These are phyloP conservation scores for Apostasia shenzhenica DNA, from an alignment of 106 monocot species.

Conservation along the genomic window DNA sequence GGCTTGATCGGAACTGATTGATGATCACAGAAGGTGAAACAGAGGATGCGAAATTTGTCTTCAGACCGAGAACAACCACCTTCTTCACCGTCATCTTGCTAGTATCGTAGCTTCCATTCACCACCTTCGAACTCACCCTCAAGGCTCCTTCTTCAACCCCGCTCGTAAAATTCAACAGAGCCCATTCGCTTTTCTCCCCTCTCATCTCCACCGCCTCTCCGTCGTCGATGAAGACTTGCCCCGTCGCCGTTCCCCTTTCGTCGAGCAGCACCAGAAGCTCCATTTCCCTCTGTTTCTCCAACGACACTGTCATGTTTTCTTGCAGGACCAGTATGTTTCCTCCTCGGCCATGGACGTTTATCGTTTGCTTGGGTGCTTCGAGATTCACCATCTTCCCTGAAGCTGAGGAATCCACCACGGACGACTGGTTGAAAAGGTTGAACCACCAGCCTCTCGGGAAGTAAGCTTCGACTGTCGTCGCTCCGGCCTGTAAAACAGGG, in stretches of 20 bases:
- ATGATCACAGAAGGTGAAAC: background rate
- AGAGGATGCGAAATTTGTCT: background rate
- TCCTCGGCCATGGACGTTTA: slow-evolving; percentile 2
- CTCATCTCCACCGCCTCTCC: slow-evolving; percentile 17
- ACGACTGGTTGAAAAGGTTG: background rate
- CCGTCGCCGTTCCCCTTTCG: background rate
- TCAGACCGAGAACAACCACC: slow-evolving; percentile 2
- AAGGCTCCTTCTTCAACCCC: background rate
- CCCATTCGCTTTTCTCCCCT: slow-evolving; percentile 8
- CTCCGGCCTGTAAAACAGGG: slow-evolving; percentile 4
- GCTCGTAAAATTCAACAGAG: background rate
- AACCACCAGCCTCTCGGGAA: slow-evolving; percentile 11
- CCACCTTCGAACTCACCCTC: background rate
- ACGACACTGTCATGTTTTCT: background rate
- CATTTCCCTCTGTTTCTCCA: background rate
- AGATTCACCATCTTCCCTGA: background rate
- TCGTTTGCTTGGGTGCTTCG: background rate
- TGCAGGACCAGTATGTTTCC: slow-evolving; percentile 24
- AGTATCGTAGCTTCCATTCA: slow-evolving; percentile 7
- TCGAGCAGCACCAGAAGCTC: slow-evolving; percentile 6
- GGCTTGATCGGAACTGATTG: background rate
- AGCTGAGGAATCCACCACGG: background rate
- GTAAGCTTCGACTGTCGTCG: background rate
- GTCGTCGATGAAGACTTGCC: slow-evolving; percentile 11
- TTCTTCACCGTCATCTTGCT: slow-evolving; percentile 12